Percentiles rank a stretch among this genome's conserved stretches.
phyloP scores from a whole-genome alignment of 2,329 filamentous ascomycete genomes.

The Aspergillus fijiensis region DNA sequence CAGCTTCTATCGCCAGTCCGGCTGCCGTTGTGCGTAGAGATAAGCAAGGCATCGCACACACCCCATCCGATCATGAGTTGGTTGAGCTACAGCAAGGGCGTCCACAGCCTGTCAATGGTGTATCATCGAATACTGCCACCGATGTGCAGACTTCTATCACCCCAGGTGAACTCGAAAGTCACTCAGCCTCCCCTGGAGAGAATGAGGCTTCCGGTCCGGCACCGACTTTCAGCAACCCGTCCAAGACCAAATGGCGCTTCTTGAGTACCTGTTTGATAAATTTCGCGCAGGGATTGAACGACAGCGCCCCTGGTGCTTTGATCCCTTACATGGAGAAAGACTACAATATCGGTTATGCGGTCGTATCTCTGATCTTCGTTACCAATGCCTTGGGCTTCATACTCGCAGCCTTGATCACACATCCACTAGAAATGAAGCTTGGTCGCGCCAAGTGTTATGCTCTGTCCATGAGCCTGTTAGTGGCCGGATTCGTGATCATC shows the following conservation, averaged over 20 bases:
- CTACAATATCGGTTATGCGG: slow-evolving; percentile 72
- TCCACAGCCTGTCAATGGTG: neutral
- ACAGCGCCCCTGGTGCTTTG: slow-evolving; percentile 72
- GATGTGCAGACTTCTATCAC: slow-evolving; percentile 16
- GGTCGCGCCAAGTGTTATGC: slow-evolving; percentile 66
- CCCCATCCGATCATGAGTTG: slow-evolving; percentile 24
- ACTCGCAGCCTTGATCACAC: slow-evolving; percentile 67
- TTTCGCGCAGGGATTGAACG: slow-evolving; percentile 70
- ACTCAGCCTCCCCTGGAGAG: slow-evolving; percentile 10
- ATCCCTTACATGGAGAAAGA: slow-evolving; percentile 78
- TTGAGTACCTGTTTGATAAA: slow-evolving; percentile 64
- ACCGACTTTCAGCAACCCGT: slow-evolving; percentile 13
- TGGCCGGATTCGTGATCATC: slow-evolving; percentile 64
- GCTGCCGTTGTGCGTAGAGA: slow-evolving; percentile 35
- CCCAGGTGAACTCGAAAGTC: slow-evolving; percentile 29
- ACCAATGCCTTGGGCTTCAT: slow-evolving; percentile 77
- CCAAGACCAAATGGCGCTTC: slow-evolving; percentile 67
- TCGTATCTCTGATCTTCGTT: slow-evolving; percentile 80
- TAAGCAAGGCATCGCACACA: slow-evolving; percentile 22
- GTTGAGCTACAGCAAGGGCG: slow-evolving; percentile 17
- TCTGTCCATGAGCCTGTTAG: slow-evolving; percentile 57
- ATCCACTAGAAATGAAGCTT: slow-evolving; percentile 60
- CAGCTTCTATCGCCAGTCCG: slow-evolving; percentile 36
- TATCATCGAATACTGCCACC: neutral
- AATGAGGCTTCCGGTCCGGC: slow-evolving; percentile 29